Base-by-base conservation (phyloP, 306 rosid species). In the Rosa rugosa region DNA sequence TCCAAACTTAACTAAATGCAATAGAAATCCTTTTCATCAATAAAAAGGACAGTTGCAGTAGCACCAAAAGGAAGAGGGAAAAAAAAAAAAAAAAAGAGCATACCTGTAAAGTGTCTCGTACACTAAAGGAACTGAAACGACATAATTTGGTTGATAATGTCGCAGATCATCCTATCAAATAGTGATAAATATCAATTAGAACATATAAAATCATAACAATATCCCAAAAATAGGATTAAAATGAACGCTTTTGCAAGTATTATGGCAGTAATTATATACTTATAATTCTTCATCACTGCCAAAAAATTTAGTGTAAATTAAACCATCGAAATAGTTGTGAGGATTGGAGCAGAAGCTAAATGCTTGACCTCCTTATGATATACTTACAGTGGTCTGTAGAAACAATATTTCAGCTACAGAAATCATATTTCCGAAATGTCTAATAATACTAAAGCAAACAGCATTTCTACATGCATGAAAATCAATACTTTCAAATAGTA, bases 31-130 rank as follows among this genome's bases (percentile, higher is more conserved):
- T 34, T 51, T 34, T 72, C 47, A 18, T 34, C 5, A 18, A 72
- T 18, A 17, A 36, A 31, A 50, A 51, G 36, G 31, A 50, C 1
- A 36, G 12, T n/a, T 25, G 44, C 71, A 75, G 36, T 47, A 16
- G 42, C 63, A 72, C 36, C 4, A 13, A 47, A 16, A 64, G 25
- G 44, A 44, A 68, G 27, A 12, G 49, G 20, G 71, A 44, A 68
- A 23, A 11, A 27, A 13, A 72, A 20, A 71, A 53, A 11, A 27
- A 13, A 72, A 20, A 71, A 53, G 65, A 63, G 54, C 67, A 68
- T 88, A 95, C 99, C 95, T 92, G 89, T 92, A 95, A 67, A 95
- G 89, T 64, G 96, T 92, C 85, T 95, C 98, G 77, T 88, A 95
- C 57, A 95, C 96, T 82, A 95, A 81, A 75, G 99, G 99, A 82